Evolutionary conservation across 768 basidiomycete genomes (phyloP).

Genomic region (Wakefieldia striispora): DNA sequence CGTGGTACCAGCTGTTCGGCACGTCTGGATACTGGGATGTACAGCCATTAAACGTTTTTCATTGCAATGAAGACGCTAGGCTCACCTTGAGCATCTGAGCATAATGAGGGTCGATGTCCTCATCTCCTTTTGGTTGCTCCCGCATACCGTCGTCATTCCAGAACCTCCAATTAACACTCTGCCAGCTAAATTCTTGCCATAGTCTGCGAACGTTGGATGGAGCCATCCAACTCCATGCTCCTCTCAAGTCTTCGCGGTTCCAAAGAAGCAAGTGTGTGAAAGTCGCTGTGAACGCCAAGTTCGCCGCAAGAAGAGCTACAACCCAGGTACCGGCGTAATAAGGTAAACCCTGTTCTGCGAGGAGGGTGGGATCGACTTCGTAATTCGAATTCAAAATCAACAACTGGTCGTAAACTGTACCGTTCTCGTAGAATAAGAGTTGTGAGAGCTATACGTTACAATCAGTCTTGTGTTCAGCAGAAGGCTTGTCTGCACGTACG

Average conservation of each 20-base stretch:
- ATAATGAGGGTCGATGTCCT: constrained; percentile 53
- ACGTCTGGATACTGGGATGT: constrained; percentile 31
- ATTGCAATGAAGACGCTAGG: constrained; percentile 11
- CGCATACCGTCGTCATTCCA: constrained; percentile 24
- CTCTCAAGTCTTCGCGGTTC: constrained; percentile 49
- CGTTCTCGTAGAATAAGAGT: constrained; percentile 49
- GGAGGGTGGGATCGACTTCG: constrained; percentile 47
- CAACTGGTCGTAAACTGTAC: constrained; percentile 50
- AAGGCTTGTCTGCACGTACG: constrained; percentile 34
- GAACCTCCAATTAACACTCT: constrained; percentile 40
- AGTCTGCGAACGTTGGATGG: constrained; percentile 27
- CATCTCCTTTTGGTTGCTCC: constrained; percentile 32
- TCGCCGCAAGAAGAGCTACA: constrained; percentile 15
- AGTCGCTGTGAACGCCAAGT: constrained; percentile 40
- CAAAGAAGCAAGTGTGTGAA: constrained; percentile 51
- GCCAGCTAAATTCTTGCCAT: constrained; percentile 23
- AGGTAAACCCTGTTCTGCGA: constrained; percentile 40
- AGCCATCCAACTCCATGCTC: constrained; percentile 46
- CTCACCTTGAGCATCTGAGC: constrained; percentile 46
- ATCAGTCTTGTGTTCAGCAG: neutral
- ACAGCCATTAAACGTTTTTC: neutral
- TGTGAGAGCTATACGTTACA: constrained; percentile 39
- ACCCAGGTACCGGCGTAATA: constrained; percentile 30
- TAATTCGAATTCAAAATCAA: constrained; percentile 52
- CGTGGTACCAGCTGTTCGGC: constrained; percentile 34